Evolutionary conservation across 1,284 basidiomycete genomes (phyloP), one percentile per base, ranked within the genome.

Genomic region (Cutaneotrichosporon arboriforme): DNA sequence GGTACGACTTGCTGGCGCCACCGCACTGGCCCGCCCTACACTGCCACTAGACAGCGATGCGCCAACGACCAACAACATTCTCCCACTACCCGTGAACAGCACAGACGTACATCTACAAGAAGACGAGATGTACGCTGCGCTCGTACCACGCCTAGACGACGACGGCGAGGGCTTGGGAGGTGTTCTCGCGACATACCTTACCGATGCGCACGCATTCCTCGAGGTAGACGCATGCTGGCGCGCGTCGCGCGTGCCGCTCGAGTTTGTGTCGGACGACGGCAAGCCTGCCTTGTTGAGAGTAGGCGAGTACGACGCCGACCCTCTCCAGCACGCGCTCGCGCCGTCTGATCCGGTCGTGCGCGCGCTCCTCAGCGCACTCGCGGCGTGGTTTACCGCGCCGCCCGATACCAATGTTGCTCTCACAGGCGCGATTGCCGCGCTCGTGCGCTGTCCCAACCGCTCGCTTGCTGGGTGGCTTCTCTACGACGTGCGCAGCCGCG

Each of bases 401-500:
- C 85, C 92, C 2, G 88, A 93, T 61, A 82, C 82, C 68, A 97
- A 97, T 69, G 82, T 97, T 52, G 86, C 88, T 0, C 74, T 97
- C 56, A 96, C 90, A 0, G 90, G 88, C 9, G 82, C 85, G 3
- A 71, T 97, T 12, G 81, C 87, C 0, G 83, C 84, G 4, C 77
- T 97, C 7, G 87, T 88, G 0, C 77, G 85, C 13, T 90, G 90
- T 66, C 88, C 92, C 1, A 80, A 90, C 65, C 82, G 92, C 9
- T 90, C 88, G 1, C 77, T 97, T 20, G 83, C 85, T 0, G 90
- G 91, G 0, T 97, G 90, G 91, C 72, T 97, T 10, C 41, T 68
- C 22, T 63, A 64, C 43, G 64, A 69, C 26, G 31, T 56, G 12
- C 26, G 26, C 26, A 10, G 26, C 7, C 26, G 26, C 10, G 44